Evolutionary conservation across 2,329 filamentous ascomycete genomes (phyloP).

Genomic region (Didymella arachidicola): DNA sequence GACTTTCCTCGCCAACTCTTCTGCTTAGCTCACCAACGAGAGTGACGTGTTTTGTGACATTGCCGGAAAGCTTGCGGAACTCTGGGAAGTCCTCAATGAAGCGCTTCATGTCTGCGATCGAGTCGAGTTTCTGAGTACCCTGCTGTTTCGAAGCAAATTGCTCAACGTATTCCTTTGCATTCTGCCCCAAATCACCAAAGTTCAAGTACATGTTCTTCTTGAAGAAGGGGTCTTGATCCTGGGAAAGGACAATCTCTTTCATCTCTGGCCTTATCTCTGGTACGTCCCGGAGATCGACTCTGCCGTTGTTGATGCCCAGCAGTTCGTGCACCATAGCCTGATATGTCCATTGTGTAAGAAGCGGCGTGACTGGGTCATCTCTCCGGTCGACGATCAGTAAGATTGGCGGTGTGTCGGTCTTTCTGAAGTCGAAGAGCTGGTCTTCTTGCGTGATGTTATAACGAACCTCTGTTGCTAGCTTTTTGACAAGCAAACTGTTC

Average conservation of each 20-base stretch:
- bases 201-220: slow-evolving; percentile 99
- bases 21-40: slow-evolving; percentile 92
- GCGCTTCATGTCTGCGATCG: slow-evolving; percentile 97
- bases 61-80: slow-evolving; percentile 94
- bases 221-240: slow-evolving; percentile 98
- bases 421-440: slow-evolving; percentile 94
- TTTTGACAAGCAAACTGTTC: slow-evolving; percentile 88
- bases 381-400: slow-evolving; percentile 88
- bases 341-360: slow-evolving; percentile 98
- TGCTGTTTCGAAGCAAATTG: slow-evolving; percentile 99
- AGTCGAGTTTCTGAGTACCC: slow-evolving; percentile 93
- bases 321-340: slow-evolving; percentile 99
- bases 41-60: slow-evolving; percentile 98
- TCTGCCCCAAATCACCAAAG: slow-evolving; percentile 92
- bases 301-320: slow-evolving; percentile 91
- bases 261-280: slow-evolving; percentile 86
- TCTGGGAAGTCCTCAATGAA: slow-evolving; percentile 99
- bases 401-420: slow-evolving; percentile 92
- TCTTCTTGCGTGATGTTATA: slow-evolving; percentile 96
- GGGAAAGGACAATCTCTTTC: slow-evolving; percentile 92
- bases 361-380: slow-evolving; percentile 92
- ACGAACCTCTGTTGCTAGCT: slow-evolving; percentile 88
- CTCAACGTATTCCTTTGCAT: slow-evolving; percentile 98
- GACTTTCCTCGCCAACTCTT: slow-evolving; percentile 80
- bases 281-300: slow-evolving; percentile 84